phyloP scores from a whole-genome alignment of 805 yeast species.

The Saccharomycopsis olivae region DNA sequence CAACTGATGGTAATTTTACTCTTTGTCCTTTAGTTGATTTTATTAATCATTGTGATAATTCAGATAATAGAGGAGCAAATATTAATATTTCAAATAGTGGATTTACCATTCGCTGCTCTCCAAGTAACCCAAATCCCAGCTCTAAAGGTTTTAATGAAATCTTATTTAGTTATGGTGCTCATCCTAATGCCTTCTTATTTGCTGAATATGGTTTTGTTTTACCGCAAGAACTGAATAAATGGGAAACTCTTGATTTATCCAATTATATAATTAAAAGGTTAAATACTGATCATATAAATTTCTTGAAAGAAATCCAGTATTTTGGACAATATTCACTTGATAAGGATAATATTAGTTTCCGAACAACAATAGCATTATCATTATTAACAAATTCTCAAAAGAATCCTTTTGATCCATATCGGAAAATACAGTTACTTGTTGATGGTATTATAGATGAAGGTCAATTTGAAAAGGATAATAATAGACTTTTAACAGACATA shows the following conservation, averaged over 20 bases:
- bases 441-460: slow-evolving; percentile 40
- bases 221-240: slow-evolving; percentile 32
- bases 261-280: slow-evolving; percentile 29
- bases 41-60: slow-evolving; percentile 51
- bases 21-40: slow-evolving; percentile 89
- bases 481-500: slow-evolving; percentile 21
- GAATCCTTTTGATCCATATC: slow-evolving; percentile 5
- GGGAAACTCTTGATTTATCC: slow-evolving; percentile 65
- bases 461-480: slow-evolving; percentile 26
- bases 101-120: slow-evolving; percentile 36
- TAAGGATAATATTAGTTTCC: slow-evolving; percentile 45
- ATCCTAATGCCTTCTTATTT: slow-evolving; percentile 68
- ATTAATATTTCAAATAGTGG: slow-evolving; percentile 37
- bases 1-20: slow-evolving; percentile 59
- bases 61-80: slow-evolving; percentile 38
- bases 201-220: slow-evolving; percentile 82
- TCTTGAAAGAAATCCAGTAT: slow-evolving; percentile 44
- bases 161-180: slow-evolving; percentile 77
- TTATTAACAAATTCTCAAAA: slow-evolving; percentile 24
- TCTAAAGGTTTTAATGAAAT: slow-evolving; percentile 38
- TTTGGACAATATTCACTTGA: slow-evolving; percentile 66
- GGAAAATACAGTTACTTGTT: slow-evolving; percentile 11
- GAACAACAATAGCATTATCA: slow-evolving; percentile 71
- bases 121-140: background rate
- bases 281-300: slow-evolving; percentile 30